Evolutionary conservation across 768 basidiomycete genomes (phyloP).

Genomic region (Goffeauzyma gilvescens): DNA sequence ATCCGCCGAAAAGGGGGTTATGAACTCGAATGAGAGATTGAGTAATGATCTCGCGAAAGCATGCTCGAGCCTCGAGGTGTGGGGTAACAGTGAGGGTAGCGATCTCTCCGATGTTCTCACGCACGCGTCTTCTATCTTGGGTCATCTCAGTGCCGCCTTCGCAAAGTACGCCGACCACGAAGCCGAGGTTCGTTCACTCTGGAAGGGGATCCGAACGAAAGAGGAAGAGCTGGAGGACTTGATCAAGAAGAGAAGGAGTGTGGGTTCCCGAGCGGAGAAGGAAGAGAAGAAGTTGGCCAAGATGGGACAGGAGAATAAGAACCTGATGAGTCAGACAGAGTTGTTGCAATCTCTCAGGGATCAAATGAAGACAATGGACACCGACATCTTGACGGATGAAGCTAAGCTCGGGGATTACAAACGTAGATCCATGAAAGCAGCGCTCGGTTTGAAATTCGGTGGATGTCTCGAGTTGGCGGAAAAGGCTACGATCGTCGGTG

Average conservation of each 20-base stretch:
- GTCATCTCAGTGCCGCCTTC: conserved; percentile 49
- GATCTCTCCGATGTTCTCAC: conserved; percentile 44
- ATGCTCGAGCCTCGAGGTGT: conserved; percentile 25
- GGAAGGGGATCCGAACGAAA: conserved; percentile 63
- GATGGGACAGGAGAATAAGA: conserved; percentile 80
- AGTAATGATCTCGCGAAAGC: conserved; percentile 20
- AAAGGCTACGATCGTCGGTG: conserved; percentile 48
- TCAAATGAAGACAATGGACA: conserved; percentile 55
- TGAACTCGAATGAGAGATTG: conserved; percentile 31
- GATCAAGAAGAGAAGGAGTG: conserved; percentile 47
- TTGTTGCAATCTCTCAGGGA: conserved; percentile 49
- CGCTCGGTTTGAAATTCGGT: conserved; percentile 71
- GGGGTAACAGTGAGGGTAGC: conserved; percentile 32
- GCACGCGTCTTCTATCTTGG: conserved; percentile 48
- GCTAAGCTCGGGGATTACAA: conserved; percentile 67
- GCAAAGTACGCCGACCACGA: conserved; percentile 53
- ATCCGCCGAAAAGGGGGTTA: conserved; percentile 63
- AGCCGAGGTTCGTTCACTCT: conserved; percentile 46
- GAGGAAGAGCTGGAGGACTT: conserved; percentile 69
- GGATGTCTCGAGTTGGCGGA: conserved; percentile 67
- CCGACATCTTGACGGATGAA: conserved; percentile 67
- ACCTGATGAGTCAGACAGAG: conserved; percentile 53
- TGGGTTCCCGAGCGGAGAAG: conserved; percentile 53
- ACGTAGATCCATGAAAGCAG: conserved; percentile 45
- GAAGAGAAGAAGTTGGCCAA: conserved; percentile 77